Evolutionary conservation across 2,329 filamentous ascomycete genomes (phyloP), one percentile per base, ranked within the genome.

Genomic region (Coniella vitis): DNA sequence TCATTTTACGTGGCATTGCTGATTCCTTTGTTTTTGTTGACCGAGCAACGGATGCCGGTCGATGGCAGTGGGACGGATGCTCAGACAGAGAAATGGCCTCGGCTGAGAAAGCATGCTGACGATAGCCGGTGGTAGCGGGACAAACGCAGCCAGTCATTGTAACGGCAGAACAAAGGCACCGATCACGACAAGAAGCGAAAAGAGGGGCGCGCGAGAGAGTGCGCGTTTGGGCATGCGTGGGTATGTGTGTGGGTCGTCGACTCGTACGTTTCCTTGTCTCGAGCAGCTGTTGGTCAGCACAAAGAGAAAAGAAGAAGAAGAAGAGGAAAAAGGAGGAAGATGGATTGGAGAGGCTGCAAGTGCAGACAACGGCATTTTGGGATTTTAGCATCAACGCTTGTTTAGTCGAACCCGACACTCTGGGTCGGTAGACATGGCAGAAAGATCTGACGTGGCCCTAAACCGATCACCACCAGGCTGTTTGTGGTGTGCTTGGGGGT

Each of bases 391-490:
- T 46, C 42, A 47, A 54, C 59, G 56, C 60, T 56, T 62, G 63
- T 65, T 69, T 69, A 66, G 40, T 63, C 59, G 60, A 67, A 63
- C 66, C 66, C 59, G 59, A 60, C 58, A 57, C 51, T 57, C 57
- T 57, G 66, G 66, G 63, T 67, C 66, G 60, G 51, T 61, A 61
- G 61, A 61, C 65, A 42, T 42, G 29, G 40, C 40, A 42, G 40
- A 32, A 29, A 42, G 63, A 65, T 66, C 64, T 64, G 64, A 62
- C 59, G 60, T 58, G 58, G 60, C 59, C 60, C 61, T 58, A 61
- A 59, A 55, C 31, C 49, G 51, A 49, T 53, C 51, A 53, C 51
- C 45, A 39, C 25, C 25, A 29, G 13, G 20, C 12, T n/a, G 22
- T 29, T 16, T 41, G 29, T 19, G 38, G 38, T 41, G 38, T 17